Conservation (phyloP, 352 stramenopile species). For the Pythium sp. region DNA sequence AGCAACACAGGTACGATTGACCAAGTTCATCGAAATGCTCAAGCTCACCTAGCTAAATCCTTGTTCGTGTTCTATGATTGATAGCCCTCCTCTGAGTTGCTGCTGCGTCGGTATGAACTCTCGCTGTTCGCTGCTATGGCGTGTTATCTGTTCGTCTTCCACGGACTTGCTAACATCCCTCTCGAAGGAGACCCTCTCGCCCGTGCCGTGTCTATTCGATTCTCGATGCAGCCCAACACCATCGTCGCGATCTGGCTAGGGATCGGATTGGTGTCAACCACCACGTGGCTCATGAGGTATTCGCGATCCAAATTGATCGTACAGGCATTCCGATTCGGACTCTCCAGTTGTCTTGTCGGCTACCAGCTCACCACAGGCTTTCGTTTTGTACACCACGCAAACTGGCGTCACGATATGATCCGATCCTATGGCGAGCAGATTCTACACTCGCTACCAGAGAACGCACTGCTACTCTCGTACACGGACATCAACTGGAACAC, state of each 20-base stretch:
- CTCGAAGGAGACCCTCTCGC: constrained; percentile 73
- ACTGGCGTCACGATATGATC: constrained; percentile 29
- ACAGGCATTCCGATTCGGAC: constrained; percentile 12
- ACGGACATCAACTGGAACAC: constrained; percentile 86
- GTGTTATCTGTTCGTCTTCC: constrained; percentile 90
- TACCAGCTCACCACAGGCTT: constrained; percentile 19
- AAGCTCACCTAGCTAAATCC: neutral
- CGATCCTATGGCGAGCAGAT: constrained; percentile 36
- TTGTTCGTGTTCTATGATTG: neutral
- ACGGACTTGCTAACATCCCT: constrained; percentile 91
- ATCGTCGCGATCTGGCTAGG: constrained; percentile 81
- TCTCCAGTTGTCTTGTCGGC: constrained; percentile 10
- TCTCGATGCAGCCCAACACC: constrained; percentile 91
- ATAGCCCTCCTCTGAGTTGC: neutral
- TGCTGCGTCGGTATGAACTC: constrained; percentile 9
- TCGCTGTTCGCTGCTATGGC: constrained; percentile 48
- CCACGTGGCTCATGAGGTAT: constrained; percentile 8
- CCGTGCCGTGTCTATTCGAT: constrained; percentile 87
- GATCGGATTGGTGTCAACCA: constrained; percentile 42
- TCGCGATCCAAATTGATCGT: neutral
- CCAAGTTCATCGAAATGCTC: neutral
- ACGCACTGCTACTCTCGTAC: constrained; percentile 67
- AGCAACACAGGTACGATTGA: neutral
- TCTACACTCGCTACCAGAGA: constrained; percentile 37
- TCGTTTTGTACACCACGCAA: neutral